Percentiles rank a stretch among this genome's conserved stretches.
Evolutionary conservation across 768 basidiomycete genomes (phyloP).

Genomic region (Boletus rufocinnamomeus): DNA sequence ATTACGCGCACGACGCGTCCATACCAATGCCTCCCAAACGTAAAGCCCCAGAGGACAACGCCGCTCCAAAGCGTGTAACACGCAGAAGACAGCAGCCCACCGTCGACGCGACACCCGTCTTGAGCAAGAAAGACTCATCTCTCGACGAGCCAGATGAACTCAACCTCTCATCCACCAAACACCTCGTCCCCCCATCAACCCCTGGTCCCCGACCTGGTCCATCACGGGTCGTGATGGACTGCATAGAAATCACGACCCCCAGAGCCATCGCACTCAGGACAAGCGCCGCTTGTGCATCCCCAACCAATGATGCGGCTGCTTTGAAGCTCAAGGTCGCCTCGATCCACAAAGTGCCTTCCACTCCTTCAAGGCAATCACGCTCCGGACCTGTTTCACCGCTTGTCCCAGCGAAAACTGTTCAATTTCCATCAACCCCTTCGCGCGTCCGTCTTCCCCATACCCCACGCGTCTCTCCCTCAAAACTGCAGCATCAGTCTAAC

Average conservation of each 20-base stretch:
- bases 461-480: conserved; percentile 23
- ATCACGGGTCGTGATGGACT: conserved; percentile 33
- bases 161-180: conserved; percentile 22
- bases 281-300: conserved; percentile 14
- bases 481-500: neutral
- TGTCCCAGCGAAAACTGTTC: conserved; percentile 2
- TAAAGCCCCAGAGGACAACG: conserved; percentile 35
- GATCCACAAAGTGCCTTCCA: conserved; percentile 15
- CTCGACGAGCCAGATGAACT: conserved; percentile 33
- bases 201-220: conserved; percentile 22
- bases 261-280: conserved; percentile 11
- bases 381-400: conserved; percentile 1
- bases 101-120: conserved; percentile 6
- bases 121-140: neutral
- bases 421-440: conserved; percentile 19
- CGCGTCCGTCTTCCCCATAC: conserved; percentile 15
- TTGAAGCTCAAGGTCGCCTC: neutral
- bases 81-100: conserved; percentile 21
- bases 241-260: conserved; percentile 35
- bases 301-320: conserved; percentile 1
- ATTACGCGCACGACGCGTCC: conserved; percentile 32
- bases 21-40: conserved; percentile 41
- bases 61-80: conserved; percentile 38
- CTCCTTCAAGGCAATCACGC: conserved; percentile 21
- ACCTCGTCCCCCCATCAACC: conserved; percentile 20